Evolutionary conservation across 805 yeast species (phyloP), one percentile per base, ranked within the genome.

Genomic region (Spathaspora passalidarum): DNA sequence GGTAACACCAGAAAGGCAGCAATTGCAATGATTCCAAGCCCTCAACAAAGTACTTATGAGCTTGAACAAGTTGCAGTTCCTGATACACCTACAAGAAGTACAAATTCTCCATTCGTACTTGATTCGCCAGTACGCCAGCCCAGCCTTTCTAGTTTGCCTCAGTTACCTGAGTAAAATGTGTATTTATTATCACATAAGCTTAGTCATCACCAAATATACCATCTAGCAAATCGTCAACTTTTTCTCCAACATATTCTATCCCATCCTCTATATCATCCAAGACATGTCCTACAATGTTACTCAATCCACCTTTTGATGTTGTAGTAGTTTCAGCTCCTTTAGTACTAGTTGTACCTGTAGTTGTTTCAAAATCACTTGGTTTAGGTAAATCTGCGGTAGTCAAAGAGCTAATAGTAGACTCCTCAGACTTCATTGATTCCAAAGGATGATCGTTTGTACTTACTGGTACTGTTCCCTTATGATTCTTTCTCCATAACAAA

Each of bases 401-500:
- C n/a, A 55, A 32, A 13, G 51, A 40, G 14, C 54, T 48, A 3
- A 56, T 21, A 10, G 57, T 48, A 2, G 59, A 46, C 43, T 66
- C 69, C 36, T 61, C 62, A 11, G 48, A 44, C 8, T 39, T 38
- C 51, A 66, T 44, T 1, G 69, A 60, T 37, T 51, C 48, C 10
- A 46, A 45, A 5, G 70, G 68, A 19, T 56, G 35, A 3, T 53
- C 44, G 43, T 63, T 63, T 2, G 61, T 51, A n/a, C 59, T 57
- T 18, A 14, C 37, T 3, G 34, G 34, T 38, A 13, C 16, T 16
- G 26, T 16, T 7, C 8, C n/a, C 2, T 60, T 52, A 11, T 47
- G 48, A 41, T 40, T 37, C 45, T 44, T 23, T 25, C 64, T 61
- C 66, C 68, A 72, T 26, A 72, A 50, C 13, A 57, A 46, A 54